These are phyloP conservation scores for Didymosphaeria variabile DNA, from an alignment of 2,329 filamentous ascomycete species.

Conservation along the genomic window DNA sequence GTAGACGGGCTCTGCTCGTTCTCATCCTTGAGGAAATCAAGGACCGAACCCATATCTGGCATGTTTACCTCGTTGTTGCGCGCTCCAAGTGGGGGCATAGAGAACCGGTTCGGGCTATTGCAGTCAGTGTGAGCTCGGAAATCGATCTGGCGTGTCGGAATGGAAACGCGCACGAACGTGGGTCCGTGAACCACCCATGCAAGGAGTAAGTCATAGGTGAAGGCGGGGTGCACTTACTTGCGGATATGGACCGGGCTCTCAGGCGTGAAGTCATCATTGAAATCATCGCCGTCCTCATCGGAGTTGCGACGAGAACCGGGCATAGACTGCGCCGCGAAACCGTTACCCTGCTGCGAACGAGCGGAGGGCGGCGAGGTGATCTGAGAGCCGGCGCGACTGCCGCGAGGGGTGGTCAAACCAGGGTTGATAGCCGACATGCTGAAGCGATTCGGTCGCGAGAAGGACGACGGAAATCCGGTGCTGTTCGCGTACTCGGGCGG, in stretches of 20 bases:
- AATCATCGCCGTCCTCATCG: constrained; percentile 81
- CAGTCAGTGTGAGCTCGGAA: constrained; percentile 22
- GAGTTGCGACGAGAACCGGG: constrained; percentile 89
- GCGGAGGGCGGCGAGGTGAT: constrained; percentile 76
- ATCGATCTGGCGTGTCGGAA: constrained; percentile 30
- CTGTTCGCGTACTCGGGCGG: constrained; percentile 90
- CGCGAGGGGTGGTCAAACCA: constrained; percentile 70
- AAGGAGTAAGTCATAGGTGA: constrained; percentile 5
- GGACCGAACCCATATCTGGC: constrained; percentile 57
- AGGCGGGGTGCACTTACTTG: constrained; percentile 42
- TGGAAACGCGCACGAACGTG: constrained; percentile 20
- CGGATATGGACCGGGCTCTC: constrained; percentile 42
- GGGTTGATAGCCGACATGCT: constrained; percentile 87
- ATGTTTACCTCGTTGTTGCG: constrained; percentile 69
- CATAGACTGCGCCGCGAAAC: constrained; percentile 81
- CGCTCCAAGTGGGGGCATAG: constrained; percentile 81
- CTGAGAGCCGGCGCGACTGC: constrained; percentile 79
- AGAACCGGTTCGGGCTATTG: constrained; percentile 83
- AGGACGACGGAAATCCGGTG: constrained; percentile 78
- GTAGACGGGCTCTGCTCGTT: constrained; percentile 61
- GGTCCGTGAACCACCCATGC: constrained; percentile 6
- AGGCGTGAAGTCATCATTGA: constrained; percentile 71
- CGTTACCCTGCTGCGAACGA: constrained; percentile 65
- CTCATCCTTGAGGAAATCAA: constrained; percentile 82
- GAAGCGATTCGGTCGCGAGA: constrained; percentile 86